Percentiles rank a stretch among this genome's conserved stretches.
Evolutionary conservation across 129 eudicot species (phyloP).

Genomic region (Flaveria ramosissima): DNA sequence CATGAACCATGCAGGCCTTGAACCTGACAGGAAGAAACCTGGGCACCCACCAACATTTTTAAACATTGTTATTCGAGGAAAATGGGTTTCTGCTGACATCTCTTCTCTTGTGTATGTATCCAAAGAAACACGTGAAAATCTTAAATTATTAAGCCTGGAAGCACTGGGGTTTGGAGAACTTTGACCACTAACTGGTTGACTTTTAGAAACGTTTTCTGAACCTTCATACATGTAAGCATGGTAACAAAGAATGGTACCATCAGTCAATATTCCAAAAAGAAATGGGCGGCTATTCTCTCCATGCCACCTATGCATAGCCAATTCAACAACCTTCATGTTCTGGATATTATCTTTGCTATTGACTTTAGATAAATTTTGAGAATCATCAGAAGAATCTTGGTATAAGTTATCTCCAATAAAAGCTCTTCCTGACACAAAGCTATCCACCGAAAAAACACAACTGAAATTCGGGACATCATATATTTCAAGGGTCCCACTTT

Average conservation of each 20-base stretch:
- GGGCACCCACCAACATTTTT: constrained; percentile 86
- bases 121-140: constrained; percentile 71
- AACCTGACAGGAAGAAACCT: constrained; percentile 78
- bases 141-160: constrained; percentile 83
- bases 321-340: constrained; percentile 69
- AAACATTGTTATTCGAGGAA: constrained; percentile 65
- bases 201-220: constrained; percentile 65
- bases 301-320: constrained; percentile 93
- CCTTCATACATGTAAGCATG: constrained; percentile 88
- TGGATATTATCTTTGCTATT: constrained; percentile 56
- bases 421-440: constrained; percentile 74
- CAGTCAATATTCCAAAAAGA: constrained; percentile 78
- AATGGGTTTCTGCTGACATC: constrained; percentile 50
- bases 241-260: constrained; percentile 93
- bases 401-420: constrained; percentile 60
- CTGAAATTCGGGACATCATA: constrained; percentile 80
- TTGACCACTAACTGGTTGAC: constrained; percentile 51
- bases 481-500: constrained; percentile 81
- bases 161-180: constrained; percentile 46
- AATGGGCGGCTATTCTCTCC: constrained; percentile 81
- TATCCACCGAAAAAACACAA: constrained; percentile 75
- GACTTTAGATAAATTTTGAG: constrained; percentile 33
- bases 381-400: constrained; percentile 42
- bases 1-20: constrained; percentile 98
- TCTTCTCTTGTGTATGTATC: constrained; percentile 84